Base-by-base conservation (phyloP, 2,329 filamentous ascomycete species). In the Neonectria sp. region DNA sequence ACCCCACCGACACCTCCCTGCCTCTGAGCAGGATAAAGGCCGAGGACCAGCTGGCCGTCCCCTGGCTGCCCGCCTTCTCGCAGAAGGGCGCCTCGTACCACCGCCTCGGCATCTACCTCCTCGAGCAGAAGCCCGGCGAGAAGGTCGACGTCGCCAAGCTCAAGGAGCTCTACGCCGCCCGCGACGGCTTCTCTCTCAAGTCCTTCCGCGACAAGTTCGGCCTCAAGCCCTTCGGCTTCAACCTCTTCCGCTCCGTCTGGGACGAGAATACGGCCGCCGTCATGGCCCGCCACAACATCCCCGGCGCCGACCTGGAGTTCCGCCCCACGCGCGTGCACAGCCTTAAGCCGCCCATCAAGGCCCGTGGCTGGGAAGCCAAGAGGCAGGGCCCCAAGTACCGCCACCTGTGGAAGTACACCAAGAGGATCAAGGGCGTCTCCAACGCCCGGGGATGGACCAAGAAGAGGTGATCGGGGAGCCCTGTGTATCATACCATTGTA, bases 71-170 rank as follows among this genome's bases (percentile, higher is more conserved):
- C 1, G 92, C 96, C 1, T 94, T 93, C 78, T 91, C 94, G 1
- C 93, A 97, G 79, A 97, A 96, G 85, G 96, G 96, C 64, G 89
- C 92, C 2, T 93, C 93, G 2, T 98, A 98, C 83, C 96, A 98
- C 82, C 93, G 96, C 59, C 86, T 98, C 61, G 91, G 92, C 55
- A 84, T 98, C 67, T 92, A 96, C 78, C 84, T 99, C 25, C 85
- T 98, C 56, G 90, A 97, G 83, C 96, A 99, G 81, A 85, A 88
- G 58, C 84, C 90, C 60, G 89, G 87, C 60, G 76, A 86, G 69
- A 73, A 63, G 40, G 77, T 95, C 70, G 89, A 94, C 75, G 81
- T 88, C 29, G 83, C 83, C 45, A 82, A 85, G 65, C 82, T 94
- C 49, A 86, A 86, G 75, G 82, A 87, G 72, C 80, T 85, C 25